Conservation (phyloP, 331 rosid species). For the Quercus phellos region DNA sequence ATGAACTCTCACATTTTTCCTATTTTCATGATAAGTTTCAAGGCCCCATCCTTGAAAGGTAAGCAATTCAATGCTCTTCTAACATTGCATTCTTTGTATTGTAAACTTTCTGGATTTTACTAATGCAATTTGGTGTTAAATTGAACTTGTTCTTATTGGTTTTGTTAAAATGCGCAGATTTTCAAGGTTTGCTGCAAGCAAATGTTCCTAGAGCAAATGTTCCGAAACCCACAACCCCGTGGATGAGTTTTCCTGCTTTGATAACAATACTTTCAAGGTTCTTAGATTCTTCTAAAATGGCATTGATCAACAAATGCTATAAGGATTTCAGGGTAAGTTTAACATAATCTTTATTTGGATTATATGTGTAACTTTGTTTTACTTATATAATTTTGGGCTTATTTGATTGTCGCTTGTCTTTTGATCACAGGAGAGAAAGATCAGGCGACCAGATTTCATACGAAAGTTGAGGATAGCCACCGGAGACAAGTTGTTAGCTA, state of each 20-base stretch:
- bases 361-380: neutral
- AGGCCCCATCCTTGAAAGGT: conserved; percentile 21
- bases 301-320: neutral
- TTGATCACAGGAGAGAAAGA: conserved; percentile 19
- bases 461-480: conserved; percentile 1
- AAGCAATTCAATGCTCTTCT: neutral
- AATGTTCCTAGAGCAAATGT: neutral
- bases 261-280: conserved; percentile 12
- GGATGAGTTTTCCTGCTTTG: conserved; percentile 25
- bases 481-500: conserved; percentile 25
- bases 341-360: no score
- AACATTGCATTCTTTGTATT: neutral
- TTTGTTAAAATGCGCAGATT: conserved; percentile 10
- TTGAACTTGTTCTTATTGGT: neutral
- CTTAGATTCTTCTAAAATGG: conserved; percentile 10
- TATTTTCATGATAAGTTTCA: conserved; percentile 40
- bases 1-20: conserved; percentile 53
- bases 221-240: conserved; percentile 9
- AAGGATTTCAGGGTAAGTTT: conserved; percentile 21
- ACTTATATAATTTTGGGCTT: neutral
- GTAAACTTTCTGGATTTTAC: neutral
- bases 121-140: neutral
- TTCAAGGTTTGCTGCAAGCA: neutral
- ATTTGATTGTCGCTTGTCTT: neutral
- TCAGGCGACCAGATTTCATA: conserved; percentile 13